Evolutionary conservation across 768 basidiomycete genomes (phyloP).

Genomic region (Calocybe gangraenosa): DNA sequence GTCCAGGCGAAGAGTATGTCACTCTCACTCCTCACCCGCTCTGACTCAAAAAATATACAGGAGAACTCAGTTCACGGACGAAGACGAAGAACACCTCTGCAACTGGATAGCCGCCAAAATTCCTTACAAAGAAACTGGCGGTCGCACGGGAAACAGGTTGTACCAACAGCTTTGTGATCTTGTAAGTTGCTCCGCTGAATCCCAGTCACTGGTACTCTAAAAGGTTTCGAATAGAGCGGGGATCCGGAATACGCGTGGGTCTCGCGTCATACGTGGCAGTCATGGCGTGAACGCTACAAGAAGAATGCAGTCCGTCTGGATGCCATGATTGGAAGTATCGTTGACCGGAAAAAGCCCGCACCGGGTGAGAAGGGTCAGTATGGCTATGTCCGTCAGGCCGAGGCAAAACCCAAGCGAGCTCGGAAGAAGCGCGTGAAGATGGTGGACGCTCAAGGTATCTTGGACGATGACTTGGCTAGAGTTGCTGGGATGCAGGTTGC

Average conservation of each 20-base stretch:
- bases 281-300: conserved; percentile 87
- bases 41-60: conserved; percentile 29
- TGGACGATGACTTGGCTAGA: conserved; percentile 17
- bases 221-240: conserved; percentile 34
- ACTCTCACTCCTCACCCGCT: not conserved
- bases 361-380: conserved; percentile 80
- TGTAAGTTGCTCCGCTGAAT: conserved; percentile 30
- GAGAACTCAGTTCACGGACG: conserved; percentile 72
- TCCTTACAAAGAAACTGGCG: conserved; percentile 78
- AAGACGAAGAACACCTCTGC: conserved; percentile 72
- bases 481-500: conserved; percentile 16
- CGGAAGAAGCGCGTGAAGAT: conserved; percentile 44
- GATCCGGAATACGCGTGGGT: conserved; percentile 81
- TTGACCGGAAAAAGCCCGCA: conserved; percentile 63
- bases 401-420: conserved; percentile 60
- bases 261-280: conserved; percentile 82
- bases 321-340: conserved; percentile 55
- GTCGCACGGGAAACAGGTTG: conserved; percentile 75
- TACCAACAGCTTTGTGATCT: conserved; percentile 80
- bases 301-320: conserved; percentile 74
- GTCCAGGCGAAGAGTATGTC: conserved; percentile 76
- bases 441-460: conserved; percentile 21
- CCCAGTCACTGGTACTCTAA: not conserved
- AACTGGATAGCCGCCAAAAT: conserved; percentile 81
- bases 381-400: conserved; percentile 73